Evolutionary conservation across 1,139 yeast species (phyloP).

Genomic region (Chernovozyma aurita): DNA sequence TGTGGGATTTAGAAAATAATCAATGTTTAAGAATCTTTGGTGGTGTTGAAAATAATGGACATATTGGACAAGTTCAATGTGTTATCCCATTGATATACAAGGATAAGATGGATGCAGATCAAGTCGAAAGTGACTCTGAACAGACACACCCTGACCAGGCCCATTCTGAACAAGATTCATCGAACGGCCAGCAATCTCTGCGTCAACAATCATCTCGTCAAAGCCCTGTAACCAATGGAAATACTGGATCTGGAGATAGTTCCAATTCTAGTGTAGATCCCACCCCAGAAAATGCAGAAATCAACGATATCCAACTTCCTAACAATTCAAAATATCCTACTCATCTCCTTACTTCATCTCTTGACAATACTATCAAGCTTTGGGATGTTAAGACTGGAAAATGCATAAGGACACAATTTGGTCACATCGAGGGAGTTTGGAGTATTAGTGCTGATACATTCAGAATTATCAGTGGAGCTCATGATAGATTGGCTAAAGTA

Average conservation of each 20-base stretch:
- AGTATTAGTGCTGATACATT: conserved; percentile 93
- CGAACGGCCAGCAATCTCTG: conserved; percentile 7
- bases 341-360: conserved; percentile 78
- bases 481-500: conserved; percentile 82
- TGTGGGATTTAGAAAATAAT: conserved; percentile 90
- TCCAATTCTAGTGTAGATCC: neutral
- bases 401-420: conserved; percentile 90
- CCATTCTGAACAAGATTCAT: too few relatives aligned
- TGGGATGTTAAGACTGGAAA: conserved; percentile 89
- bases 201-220: conserved; percentile 9
- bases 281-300: conserved; percentile 5
- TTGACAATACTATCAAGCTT: conserved; percentile 88
- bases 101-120: conserved; percentile 44
- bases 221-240: too few relatives aligned
- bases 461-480: conserved; percentile 90
- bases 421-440: conserved; percentile 98
- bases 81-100: conserved; percentile 77
- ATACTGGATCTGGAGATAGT: neutral
- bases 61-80: conserved; percentile 85
- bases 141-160: neutral
- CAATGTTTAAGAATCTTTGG: conserved; percentile 76
- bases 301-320: conserved; percentile 22
- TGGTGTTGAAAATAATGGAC: conserved; percentile 64
- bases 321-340: conserved; percentile 55
- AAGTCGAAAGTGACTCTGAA: conserved; percentile 25